Percentiles rank a stretch among this genome's conserved stretches.
Evolutionary conservation across 192 early-diverging fungal genomes (phyloP).

Genomic region (Gonapodya prolifera): DNA sequence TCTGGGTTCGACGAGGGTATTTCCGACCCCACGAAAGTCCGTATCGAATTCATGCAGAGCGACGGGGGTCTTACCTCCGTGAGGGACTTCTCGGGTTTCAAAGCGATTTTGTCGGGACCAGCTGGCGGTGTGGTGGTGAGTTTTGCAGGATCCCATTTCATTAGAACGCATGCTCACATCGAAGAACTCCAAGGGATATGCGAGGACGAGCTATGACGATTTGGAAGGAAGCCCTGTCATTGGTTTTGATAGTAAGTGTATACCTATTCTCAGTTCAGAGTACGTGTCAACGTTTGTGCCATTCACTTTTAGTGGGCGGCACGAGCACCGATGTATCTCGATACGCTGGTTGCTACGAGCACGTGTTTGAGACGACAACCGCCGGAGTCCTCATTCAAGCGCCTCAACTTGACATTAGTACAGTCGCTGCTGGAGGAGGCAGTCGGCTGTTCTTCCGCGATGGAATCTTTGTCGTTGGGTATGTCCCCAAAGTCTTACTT

Average conservation of each 20-base stretch:
- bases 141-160: not conserved
- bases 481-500: not conserved
- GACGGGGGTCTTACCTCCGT: constrained; percentile 91
- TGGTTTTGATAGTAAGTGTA: constrained; percentile 67
- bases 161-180: not conserved
- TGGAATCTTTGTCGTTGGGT: constrained; percentile 60
- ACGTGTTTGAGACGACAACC: constrained; percentile 90
- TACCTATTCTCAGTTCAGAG: not conserved
- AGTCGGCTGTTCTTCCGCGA: constrained; percentile 84
- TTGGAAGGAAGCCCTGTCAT: constrained; percentile 53
- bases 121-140: constrained; percentile 78
- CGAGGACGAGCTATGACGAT: constrained; percentile 36
- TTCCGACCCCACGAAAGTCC: constrained; percentile 16
- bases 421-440: constrained; percentile 95
- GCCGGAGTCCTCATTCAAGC: constrained; percentile 89
- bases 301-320: not conserved
- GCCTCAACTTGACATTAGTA: constrained; percentile 91
- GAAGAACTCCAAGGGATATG: constrained; percentile 33
- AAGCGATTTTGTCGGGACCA: constrained; percentile 82
- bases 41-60: constrained; percentile 93
- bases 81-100: constrained; percentile 69
- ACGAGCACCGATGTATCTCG: constrained; percentile 74
- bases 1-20: constrained; percentile 69
- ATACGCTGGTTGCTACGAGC: constrained; percentile 73
- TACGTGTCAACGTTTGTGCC: not conserved